Evolutionary conservation across 2,329 filamentous ascomycete species (phyloP).

Genomic region (Rhynchosporium secalis): DNA sequence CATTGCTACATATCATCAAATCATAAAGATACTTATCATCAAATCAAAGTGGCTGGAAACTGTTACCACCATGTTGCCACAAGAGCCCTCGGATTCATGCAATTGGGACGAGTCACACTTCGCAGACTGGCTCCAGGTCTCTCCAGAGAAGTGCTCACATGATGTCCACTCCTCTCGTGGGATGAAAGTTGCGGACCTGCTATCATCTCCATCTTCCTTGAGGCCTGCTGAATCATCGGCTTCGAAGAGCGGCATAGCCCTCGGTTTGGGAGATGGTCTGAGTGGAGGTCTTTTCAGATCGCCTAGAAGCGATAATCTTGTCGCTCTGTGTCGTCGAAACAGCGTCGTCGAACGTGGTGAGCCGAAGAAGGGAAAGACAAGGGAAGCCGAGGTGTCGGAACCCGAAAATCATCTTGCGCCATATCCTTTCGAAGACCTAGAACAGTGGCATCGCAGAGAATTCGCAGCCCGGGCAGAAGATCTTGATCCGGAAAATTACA

Average conservation of each 20-base stretch:
- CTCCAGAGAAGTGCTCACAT: not conserved
- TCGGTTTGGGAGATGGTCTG: too few species aligned
- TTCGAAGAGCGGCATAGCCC: not conserved
- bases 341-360: not conserved
- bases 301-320: conserved; percentile 7
- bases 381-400: not conserved
- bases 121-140: not conserved
- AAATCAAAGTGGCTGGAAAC: not conserved
- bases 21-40: not conserved
- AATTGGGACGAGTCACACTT: not conserved
- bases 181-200: not conserved
- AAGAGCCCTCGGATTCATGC: not conserved
- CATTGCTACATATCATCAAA: conserved; percentile 9
- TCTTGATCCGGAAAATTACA: not conserved
- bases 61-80: conserved; percentile 1
- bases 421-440: not conserved
- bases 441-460: not conserved
- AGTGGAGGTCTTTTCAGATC: not conserved
- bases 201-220: not conserved
- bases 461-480: not conserved
- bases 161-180: not conserved
- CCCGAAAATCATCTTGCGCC: too few species aligned
- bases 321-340: not conserved
- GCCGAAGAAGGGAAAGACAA: not conserved
- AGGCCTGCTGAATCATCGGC: not conserved